Percentiles rank a stretch among this genome's conserved stretches.
These are phyloP conservation scores for Cephaloascus albidus DNA, from an alignment of 805 yeast genomes.

Conservation along the genomic window DNA sequence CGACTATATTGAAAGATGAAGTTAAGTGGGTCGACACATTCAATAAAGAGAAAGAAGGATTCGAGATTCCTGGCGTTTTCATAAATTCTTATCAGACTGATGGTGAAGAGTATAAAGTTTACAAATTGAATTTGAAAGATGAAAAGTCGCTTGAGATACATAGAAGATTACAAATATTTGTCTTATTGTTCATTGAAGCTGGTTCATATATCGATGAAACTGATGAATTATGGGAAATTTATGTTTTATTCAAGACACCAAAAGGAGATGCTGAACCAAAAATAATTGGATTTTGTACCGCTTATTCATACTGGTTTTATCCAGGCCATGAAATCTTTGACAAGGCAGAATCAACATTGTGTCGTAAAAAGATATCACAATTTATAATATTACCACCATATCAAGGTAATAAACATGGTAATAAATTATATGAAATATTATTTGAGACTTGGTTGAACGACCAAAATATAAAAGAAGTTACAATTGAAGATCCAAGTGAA, in stretches of 20 bases:
- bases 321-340: constrained; percentile 47
- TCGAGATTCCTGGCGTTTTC: constrained; percentile 29
- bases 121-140: constrained; percentile 34
- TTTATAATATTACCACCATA: constrained; percentile 77
- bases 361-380: constrained; percentile 78
- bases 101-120: constrained; percentile 38
- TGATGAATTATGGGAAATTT: constrained; percentile 79
- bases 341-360: constrained; percentile 2
- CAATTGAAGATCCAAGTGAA: constrained; percentile 93
- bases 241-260: constrained; percentile 31
- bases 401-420: constrained; percentile 71
- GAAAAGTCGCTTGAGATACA: constrained; percentile 43
- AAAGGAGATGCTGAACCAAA: constrained; percentile 17
- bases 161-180: constrained; percentile 66
- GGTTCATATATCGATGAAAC: constrained; percentile 76
- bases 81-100: constrained; percentile 11
- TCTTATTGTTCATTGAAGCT: constrained; percentile 83
- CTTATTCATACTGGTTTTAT: constrained; percentile 76
- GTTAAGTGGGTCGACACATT: constrained; percentile 53
- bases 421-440: constrained; percentile 48
- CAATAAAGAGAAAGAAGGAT: constrained; percentile 34
- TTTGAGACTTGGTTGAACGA: constrained; percentile 48
- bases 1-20: constrained; percentile 56
- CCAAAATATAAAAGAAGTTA: constrained; percentile 51
- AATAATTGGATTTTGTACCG: constrained; percentile 75